These are phyloP conservation scores for Vigna nakashimae DNA, from an alignment of 306 rosid species.

Conservation along the genomic window DNA sequence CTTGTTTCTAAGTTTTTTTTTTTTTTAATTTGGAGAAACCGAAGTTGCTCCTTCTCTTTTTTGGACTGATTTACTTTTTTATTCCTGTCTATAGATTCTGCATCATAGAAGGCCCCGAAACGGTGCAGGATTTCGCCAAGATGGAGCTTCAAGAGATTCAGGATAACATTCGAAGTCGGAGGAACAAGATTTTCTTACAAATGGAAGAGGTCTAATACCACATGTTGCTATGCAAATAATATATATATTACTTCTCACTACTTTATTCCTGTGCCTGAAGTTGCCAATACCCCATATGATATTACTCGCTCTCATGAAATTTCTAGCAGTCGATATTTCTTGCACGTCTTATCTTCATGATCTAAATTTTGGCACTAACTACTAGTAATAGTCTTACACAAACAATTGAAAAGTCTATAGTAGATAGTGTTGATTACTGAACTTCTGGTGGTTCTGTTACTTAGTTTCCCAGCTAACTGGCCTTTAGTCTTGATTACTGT, in stretches of 20 bases:
- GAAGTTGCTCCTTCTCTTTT: background rate
- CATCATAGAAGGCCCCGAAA: slow-evolving; percentile 96
- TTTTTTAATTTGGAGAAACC: background rate
- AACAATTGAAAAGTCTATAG: too few relatives aligned
- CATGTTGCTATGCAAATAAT: background rate
- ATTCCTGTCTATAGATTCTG: slow-evolving; percentile 68
- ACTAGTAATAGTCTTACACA: too few relatives aligned
- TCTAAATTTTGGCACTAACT: background rate
- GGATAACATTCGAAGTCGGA: slow-evolving; percentile 87
- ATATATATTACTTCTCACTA: background rate
- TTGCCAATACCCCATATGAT: too few relatives aligned
- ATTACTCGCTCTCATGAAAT: background rate
- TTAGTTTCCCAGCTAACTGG: background rate
- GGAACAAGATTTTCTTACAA: slow-evolving; percentile 91
- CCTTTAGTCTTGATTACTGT: background rate
- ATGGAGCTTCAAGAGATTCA: slow-evolving; percentile 93
- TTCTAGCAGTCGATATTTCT: background rate
- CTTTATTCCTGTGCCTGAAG: background rate
- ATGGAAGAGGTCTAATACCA: slow-evolving; percentile 86
- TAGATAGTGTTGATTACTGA: background rate
- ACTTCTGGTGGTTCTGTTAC: background rate
- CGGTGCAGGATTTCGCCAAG: slow-evolving; percentile 83
- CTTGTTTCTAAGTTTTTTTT: background rate
- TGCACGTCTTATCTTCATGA: background rate
- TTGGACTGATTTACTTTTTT: background rate